Evolutionary conservation across 1,139 yeast species (phyloP), one percentile per base, ranked within the genome.

Genomic region (Saccharomyces pastorianus): DNA sequence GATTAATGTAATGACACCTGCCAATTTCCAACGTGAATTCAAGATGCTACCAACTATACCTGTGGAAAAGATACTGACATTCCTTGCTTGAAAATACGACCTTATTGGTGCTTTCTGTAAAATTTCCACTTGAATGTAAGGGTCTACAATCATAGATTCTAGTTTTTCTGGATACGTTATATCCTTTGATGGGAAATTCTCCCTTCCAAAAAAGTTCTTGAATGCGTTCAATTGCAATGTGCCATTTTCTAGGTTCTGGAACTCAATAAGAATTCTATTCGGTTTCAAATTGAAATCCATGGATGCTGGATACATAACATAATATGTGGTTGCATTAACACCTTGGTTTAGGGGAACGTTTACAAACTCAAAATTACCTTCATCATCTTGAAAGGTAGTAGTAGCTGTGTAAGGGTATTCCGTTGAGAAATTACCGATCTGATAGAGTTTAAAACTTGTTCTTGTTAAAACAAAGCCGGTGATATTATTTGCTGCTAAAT

Each of bases 41-140:
- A 73, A 48, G 13, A 73, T 58, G 4, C 67, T 64, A 9, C 72
- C 74, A 2, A 72, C 47, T 4, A 73, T 70, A 2, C 76, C 76
- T 46, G 64, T 59, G 46, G 68, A 60, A 4, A 73, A 56, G 4
- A 73, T 47, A 6, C 74, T 69, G 2, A 58, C 55, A 23, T 64
- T 61, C 55, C 75, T 67, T 14, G 60, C 55, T 53, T 64, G 64
- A 28, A 70, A 55, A 53, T 72, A 73, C 2, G 57, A 53, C 51
- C 75, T 65, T 14, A 58, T 51, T n/a, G 75, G 74, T 0, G 59
- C 58, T 11, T 60, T 58, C 2, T 63, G 61, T 8, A 67, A 60
- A 8, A 65, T 56, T 6, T 64, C 54, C 4, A 70, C 60, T 13
- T 54, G 53, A 6, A 71, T 53, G 50, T 55, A 56, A 9, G 69